Percentiles rank a stretch among this genome's conserved stretches.
Conservation (phyloP, 2,329 filamentous ascomycete genomes). For the Colletotrichum tamarilloi region DNA sequence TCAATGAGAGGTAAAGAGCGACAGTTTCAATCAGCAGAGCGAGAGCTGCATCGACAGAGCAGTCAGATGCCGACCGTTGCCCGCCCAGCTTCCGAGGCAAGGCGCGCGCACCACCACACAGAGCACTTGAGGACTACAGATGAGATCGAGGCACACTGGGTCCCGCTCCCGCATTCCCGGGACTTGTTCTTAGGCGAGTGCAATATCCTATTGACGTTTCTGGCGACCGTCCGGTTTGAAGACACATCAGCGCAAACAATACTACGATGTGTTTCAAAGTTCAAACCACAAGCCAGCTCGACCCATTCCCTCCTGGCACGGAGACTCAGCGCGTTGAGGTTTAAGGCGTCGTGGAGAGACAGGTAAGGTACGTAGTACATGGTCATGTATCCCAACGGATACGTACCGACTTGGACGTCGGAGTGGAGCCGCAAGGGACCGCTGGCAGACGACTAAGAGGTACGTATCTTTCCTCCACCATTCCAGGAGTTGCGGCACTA, state of each 20-base stretch:
- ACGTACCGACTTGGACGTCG: not conserved
- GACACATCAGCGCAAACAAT: slow-evolving; percentile 34
- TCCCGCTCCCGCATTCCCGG: slow-evolving; percentile 15
- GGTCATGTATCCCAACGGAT: not conserved
- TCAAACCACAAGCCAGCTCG: slow-evolving; percentile 27
- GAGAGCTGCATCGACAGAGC: not conserved
- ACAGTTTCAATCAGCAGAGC: not conserved
- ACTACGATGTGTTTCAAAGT: slow-evolving; percentile 34
- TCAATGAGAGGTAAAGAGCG: not conserved
- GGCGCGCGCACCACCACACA: slow-evolving; percentile 3
- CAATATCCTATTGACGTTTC: slow-evolving; percentile 29
- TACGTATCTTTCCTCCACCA: slow-evolving; percentile 8
- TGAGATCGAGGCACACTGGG: slow-evolving; percentile 13
- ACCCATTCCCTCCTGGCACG: slow-evolving; percentile 14
- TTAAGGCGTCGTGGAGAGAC: not conserved
- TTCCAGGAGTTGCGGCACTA: slow-evolving; percentile 1
- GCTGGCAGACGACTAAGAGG: slow-evolving; percentile 4
- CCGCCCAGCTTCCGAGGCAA: slow-evolving; percentile 24
- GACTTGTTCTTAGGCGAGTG: slow-evolving; percentile 7
- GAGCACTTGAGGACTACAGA: slow-evolving; percentile 5
- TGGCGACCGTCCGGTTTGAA: slow-evolving; percentile 33
- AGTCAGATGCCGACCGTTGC: slow-evolving; percentile 27
- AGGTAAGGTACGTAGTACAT: not conserved
- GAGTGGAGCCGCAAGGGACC: slow-evolving; percentile 32
- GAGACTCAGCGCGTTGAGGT: slow-evolving; percentile 5